Base-by-base conservation (phyloP, 306 rosid genomes). In the Glycyrrhiza uralensis region DNA sequence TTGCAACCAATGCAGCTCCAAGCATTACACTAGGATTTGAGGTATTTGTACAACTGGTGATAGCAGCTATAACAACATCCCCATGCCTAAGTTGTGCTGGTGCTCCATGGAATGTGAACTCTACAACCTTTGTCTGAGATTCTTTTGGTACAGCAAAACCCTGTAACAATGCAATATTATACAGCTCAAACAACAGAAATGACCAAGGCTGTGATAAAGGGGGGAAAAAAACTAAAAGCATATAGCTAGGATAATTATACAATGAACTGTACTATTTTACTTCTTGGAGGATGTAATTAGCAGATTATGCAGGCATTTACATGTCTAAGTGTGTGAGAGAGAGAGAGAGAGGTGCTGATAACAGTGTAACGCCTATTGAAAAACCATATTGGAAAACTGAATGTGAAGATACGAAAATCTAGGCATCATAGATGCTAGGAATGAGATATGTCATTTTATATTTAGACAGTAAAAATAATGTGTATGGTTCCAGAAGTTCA, bases 11-110 rank as follows among this genome's bases (percentile, higher is more conserved):
- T 79, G 96, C 99, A 79, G 99, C 95, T 71, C 96, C 97, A 66
- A 94, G 96, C 99, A 94, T 94, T 35, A 94, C 99, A 49, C 97
- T 91, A n/a, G 99, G 99, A 77, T 94, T 94, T 51, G 99, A 94
- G 81, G 97, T 94, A 80, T 94, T 94, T 66, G 99, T 94, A 81
- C 99, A 94, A 75, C 99, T 94, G 79, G 99, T 94, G 82, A 94
- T 94, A 52, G 99, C 99, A 61, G 99, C 99, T 30, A 91, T 91
- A 15, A 91, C 99, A 51, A 94, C 97, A 87, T 89, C 94, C 28
- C 97, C 99, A 44, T 94, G 99, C 85, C 84, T 85, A 70, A 94
- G 97, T 75, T 94, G 85, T 19, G 91, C 97, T 30, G 90, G 79
- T 62, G 82, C 72, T 54, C 87, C 99, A 6, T 78, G 71, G 73